phyloP scores from a whole-genome alignment of 2,329 filamentous ascomycete genomes.

The Penicillium sp. region DNA sequence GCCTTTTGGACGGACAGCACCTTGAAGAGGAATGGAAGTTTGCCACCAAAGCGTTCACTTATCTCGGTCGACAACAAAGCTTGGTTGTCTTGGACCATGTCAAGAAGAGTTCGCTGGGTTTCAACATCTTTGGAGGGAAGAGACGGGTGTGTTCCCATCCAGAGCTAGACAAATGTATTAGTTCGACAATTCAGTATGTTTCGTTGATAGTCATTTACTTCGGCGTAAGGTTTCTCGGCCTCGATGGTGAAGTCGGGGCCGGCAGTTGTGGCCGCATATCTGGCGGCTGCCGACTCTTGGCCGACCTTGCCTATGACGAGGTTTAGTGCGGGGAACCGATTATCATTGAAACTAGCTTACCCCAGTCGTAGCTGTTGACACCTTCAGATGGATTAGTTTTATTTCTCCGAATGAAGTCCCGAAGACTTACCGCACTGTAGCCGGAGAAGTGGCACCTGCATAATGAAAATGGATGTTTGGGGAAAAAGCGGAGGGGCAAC shows the following conservation, averaged over 20 bases:
- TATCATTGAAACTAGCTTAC: conserved; percentile 45
- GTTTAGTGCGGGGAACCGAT: conserved; percentile 30
- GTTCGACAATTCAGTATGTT: not conserved
- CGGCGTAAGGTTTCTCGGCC: conserved; percentile 88
- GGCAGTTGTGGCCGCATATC: conserved; percentile 83
- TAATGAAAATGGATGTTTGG: conserved; percentile 33
- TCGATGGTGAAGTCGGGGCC: conserved; percentile 74
- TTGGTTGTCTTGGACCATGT: conserved; percentile 84
- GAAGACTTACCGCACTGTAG: conserved; percentile 61
- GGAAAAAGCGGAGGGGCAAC: conserved; percentile 13
- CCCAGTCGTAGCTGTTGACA: conserved; percentile 99
- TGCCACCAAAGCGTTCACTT: conserved; percentile 72
- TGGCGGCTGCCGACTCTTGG: conserved; percentile 81
- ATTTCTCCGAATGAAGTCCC: not conserved
- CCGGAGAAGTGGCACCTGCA: conserved; percentile 81
- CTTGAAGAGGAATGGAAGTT: conserved; percentile 96
- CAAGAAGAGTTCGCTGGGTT: conserved; percentile 82
- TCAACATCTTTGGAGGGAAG: conserved; percentile 88
- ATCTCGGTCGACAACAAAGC: conserved; percentile 76
- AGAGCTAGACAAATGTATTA: conserved; percentile 62
- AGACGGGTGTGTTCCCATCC: conserved; percentile 98
- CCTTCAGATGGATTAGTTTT: conserved; percentile 52
- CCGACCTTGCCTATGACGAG: conserved; percentile 73
- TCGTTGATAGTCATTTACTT: conserved; percentile 55
- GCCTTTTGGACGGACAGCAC: conserved; percentile 95